A percentile compares a stretch with the other conserved stretches of the same genome.
Evolutionary conservation across 805 yeast genomes (phyloP).

Genomic region (Pichia phayaonensis): DNA sequence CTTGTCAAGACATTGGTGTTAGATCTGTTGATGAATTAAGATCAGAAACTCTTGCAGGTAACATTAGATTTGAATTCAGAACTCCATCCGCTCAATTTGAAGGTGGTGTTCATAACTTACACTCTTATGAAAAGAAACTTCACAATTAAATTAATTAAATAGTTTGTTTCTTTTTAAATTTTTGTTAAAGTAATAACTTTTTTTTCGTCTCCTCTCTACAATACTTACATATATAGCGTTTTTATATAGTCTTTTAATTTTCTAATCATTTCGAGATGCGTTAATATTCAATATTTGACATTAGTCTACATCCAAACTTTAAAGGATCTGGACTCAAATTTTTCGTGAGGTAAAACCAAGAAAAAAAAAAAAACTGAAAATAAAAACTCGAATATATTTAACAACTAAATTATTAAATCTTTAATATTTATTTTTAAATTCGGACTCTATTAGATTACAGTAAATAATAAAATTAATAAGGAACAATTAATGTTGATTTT

Average conservation of each 20-base stretch:
- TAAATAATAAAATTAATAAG: neutral
- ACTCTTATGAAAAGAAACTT: slow-evolving; percentile 95
- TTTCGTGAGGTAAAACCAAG: too few relatives aligned
- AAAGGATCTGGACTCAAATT: too few relatives aligned
- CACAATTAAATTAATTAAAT: slow-evolving; percentile 50
- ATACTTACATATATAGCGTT: neutral
- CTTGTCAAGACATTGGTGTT: slow-evolving; percentile 97
- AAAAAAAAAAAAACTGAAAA: too few relatives aligned
- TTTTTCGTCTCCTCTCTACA: too few relatives aligned
- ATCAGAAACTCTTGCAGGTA: slow-evolving; percentile 54
- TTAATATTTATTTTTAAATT: too few relatives aligned
- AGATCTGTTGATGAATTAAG: slow-evolving; percentile 57
- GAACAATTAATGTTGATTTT: slow-evolving; percentile 3
- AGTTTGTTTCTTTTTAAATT: neutral
- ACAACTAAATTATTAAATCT: too few relatives aligned
- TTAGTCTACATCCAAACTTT: too few relatives aligned
- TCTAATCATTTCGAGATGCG: neutral
- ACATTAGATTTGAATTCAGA: slow-evolving; percentile 91
- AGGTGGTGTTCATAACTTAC: slow-evolving; percentile 96
- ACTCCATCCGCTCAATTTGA: slow-evolving; percentile 98
- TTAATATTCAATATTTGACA: too few relatives aligned
- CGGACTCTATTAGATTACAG: too few relatives aligned
- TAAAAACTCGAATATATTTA: too few relatives aligned
- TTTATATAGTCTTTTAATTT: neutral
- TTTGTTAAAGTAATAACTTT: too few relatives aligned